Evolutionary conservation across 2,329 filamentous ascomycete genomes (phyloP).

Genomic region (Epichloe glyceriae): DNA sequence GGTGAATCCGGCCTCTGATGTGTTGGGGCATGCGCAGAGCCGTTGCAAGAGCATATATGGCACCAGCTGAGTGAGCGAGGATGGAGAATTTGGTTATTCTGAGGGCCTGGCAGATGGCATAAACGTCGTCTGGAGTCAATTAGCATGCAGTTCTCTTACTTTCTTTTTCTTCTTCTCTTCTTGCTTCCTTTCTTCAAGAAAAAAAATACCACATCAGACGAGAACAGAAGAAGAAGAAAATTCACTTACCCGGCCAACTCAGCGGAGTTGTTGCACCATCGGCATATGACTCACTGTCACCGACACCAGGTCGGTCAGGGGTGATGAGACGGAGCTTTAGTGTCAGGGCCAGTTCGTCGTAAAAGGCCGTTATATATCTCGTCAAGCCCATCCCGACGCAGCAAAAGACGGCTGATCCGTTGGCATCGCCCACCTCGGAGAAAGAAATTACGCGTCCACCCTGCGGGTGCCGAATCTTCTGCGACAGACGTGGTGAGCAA

Average conservation of each 20-base stretch:
- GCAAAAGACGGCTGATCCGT: constrained; percentile 86
- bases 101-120: constrained; percentile 81
- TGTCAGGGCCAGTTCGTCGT: constrained; percentile 85
- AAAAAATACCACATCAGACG: background rate
- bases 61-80: constrained; percentile 87
- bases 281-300: constrained; percentile 74
- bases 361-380: constrained; percentile 90
- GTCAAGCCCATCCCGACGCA: constrained; percentile 98
- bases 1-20: constrained; percentile 84
- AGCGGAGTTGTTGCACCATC: constrained; percentile 77
- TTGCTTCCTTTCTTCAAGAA: background rate
- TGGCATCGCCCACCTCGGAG: constrained; percentile 87
- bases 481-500: constrained; percentile 68
- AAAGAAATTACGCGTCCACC: constrained; percentile 86
- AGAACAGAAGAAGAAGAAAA: background rate
- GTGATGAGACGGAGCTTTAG: constrained; percentile 85
- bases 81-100: constrained; percentile 95
- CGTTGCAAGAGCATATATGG: constrained; percentile 94
- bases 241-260: constrained; percentile 72
- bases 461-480: constrained; percentile 75
- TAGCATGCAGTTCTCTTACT: constrained; percentile 9
- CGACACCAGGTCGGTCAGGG: constrained; percentile 84
- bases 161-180: background rate
- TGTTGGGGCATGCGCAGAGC: constrained; percentile 92
- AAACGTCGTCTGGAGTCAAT: constrained; percentile 54